A percentile compares a stretch with the other conserved stretches of the same genome.
Conservation (phyloP, 306 rosid genomes). For the Leucaena leucocephala region DNA sequence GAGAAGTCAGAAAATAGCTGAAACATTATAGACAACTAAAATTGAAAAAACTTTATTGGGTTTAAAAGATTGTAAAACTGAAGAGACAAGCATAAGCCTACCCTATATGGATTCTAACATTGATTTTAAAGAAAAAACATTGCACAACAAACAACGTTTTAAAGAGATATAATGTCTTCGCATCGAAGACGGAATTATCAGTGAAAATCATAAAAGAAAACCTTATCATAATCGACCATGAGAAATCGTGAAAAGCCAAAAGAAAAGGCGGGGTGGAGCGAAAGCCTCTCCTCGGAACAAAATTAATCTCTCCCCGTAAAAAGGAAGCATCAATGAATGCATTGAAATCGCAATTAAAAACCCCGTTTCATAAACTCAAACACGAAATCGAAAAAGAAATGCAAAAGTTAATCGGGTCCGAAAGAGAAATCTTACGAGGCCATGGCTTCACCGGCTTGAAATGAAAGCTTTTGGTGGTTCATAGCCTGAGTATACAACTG, state of each 20-base stretch:
- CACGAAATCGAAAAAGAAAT: background rate
- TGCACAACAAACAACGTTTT: background rate
- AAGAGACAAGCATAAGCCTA: background rate
- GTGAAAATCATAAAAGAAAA: background rate
- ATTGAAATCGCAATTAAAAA: background rate
- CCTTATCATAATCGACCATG: background rate
- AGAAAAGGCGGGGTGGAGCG: background rate
- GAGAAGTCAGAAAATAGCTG: background rate
- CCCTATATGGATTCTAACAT: background rate
- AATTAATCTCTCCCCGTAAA: background rate
- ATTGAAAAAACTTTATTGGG: background rate
- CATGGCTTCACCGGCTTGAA: slow-evolving; percentile 61
- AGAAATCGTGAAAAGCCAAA: background rate
- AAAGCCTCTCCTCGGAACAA: slow-evolving; percentile 8
- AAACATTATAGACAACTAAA: background rate
- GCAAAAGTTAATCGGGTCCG: background rate
- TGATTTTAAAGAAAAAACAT: background rate
- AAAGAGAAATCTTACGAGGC: slow-evolving; percentile 40
- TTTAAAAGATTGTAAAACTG: background rate
- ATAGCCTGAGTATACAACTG: slow-evolving; percentile 56
- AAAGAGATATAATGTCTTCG: background rate
- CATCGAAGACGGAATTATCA: background rate
- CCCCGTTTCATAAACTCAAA: background rate
- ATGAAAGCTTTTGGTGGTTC: slow-evolving; percentile 57
- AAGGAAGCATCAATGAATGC: background rate